Evolutionary conservation across 108 stramenopile genomes (phyloP).

Genomic region (Fragilaria crotonensis): DNA sequence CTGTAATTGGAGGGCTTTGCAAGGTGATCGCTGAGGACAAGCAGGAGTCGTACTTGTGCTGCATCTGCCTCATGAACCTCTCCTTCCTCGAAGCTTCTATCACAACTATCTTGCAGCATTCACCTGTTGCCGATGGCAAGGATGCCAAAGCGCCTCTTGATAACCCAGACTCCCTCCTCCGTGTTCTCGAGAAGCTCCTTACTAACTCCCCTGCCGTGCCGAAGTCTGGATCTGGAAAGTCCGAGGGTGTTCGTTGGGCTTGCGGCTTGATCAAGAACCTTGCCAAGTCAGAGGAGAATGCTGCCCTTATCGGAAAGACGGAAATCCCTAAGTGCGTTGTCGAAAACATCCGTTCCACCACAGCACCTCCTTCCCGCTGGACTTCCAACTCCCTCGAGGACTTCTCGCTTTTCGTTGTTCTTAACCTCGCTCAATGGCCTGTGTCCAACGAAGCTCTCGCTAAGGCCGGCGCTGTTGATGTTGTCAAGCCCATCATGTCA

Average conservation of each 20-base stretch:
- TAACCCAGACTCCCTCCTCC: conserved; percentile 75
- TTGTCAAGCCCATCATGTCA: conserved; percentile 84
- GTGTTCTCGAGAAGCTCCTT: conserved; percentile 75
- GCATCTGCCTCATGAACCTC: conserved; percentile 92
- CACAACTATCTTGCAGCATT: conserved; percentile 79
- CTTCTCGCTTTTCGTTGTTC: conserved; percentile 81
- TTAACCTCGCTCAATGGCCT: conserved; percentile 85
- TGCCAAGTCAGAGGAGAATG: conserved; percentile 81
- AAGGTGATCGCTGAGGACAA: conserved; percentile 88
- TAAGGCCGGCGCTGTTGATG: conserved; percentile 81
- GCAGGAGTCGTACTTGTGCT: conserved; percentile 89
- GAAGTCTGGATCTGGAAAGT: conserved; percentile 86
- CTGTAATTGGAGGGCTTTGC: conserved; percentile 84
- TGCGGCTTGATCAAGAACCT: conserved; percentile 92
- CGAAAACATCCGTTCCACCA: conserved; percentile 74
- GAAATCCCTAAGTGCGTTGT: conserved; percentile 86
- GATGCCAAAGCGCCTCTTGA: conserved; percentile 57
- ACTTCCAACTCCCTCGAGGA: conserved; percentile 87
- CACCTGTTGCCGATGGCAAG: conserved; percentile 60
- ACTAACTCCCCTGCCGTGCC: conserved; percentile 84
- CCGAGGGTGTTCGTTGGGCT: conserved; percentile 87
- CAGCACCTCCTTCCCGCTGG: conserved; percentile 82
- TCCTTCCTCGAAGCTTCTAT: conserved; percentile 89
- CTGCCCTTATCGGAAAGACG: conserved; percentile 79
- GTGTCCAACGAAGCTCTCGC: conserved; percentile 71